Percentiles rank a stretch among this genome's conserved stretches.
These are phyloP conservation scores for Boechera retrofracta DNA, from an alignment of 345 rosid genomes.

Conservation along the genomic window DNA sequence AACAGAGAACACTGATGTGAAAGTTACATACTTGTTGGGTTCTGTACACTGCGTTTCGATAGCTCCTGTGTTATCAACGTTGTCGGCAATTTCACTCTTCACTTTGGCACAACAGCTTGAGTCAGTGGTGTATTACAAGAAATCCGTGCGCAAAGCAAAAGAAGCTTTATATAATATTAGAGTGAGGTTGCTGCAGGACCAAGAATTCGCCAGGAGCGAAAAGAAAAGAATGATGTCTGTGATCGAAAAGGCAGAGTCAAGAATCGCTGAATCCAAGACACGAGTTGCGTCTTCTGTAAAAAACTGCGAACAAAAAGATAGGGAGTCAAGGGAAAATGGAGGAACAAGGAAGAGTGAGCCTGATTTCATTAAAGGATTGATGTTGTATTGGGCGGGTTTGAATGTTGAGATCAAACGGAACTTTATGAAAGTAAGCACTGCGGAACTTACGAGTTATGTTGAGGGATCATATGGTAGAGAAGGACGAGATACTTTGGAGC, in stretches of 20 bases:
- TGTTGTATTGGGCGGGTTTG: slow-evolving; percentile 11
- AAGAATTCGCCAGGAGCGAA: neutral
- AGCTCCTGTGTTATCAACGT: neutral
- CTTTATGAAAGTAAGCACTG: slow-evolving; percentile 9
- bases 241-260: neutral
- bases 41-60: neutral
- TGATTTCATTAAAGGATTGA: neutral
- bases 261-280: slow-evolving; percentile 11
- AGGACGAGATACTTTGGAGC: slow-evolving; percentile 13
- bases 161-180: neutral
- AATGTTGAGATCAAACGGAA: slow-evolving; percentile 6
- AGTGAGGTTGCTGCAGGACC: neutral
- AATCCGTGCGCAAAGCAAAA: neutral
- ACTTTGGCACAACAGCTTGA: neutral
- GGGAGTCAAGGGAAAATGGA: neutral
- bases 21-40: neutral
- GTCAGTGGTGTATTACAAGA: neutral
- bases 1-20: neutral
- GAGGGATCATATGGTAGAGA: neutral
- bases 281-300: neutral
- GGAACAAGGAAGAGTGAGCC: slow-evolving; percentile 15
- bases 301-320: neutral
- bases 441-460: neutral
- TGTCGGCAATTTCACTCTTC: neutral
- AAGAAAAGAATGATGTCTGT: neutral